Evolutionary conservation across 495 filamentous ascomycete species (phyloP).

Genomic region (Cercophora sp.): DNA sequence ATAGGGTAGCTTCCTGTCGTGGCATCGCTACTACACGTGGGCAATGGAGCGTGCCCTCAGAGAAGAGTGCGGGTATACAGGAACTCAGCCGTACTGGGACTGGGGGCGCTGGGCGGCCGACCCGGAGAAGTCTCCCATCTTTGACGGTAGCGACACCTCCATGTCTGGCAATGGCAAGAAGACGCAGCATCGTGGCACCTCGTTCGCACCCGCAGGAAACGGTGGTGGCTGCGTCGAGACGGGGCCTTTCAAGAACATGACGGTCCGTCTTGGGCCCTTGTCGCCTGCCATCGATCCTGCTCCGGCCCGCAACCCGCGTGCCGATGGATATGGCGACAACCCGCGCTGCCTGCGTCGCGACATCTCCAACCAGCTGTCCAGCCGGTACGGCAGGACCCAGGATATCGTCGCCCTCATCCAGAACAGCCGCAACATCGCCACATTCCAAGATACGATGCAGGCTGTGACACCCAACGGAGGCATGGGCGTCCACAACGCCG

Average conservation of each 20-base stretch:
- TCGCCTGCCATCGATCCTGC: conserved; percentile 33
- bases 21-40: conserved; percentile 67
- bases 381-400: conserved; percentile 44
- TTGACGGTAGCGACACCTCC: conserved; percentile 58
- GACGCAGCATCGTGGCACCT: conserved; percentile 27
- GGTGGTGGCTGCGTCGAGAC: conserved; percentile 65
- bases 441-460: conserved; percentile 44
- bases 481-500: conserved; percentile 38
- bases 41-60: conserved; percentile 60
- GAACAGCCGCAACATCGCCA: conserved; percentile 38
- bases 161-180: conserved; percentile 59
- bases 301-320: conserved; percentile 31
- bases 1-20: conserved; percentile 61
- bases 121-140: conserved; percentile 57
- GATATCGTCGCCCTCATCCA: conserved; percentile 47
- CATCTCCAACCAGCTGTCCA: conserved; percentile 48
- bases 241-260: conserved; percentile 55
- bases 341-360: conserved; percentile 65
- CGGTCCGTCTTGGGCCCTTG: conserved; percentile 52
- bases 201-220: conserved; percentile 43
- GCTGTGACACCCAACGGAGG: no score
- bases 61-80: conserved; percentile 65
- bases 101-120: conserved; percentile 53
- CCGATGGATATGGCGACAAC: conserved; percentile 45
- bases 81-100: conserved; percentile 57